These are phyloP conservation scores for Boletus insuetus DNA, from an alignment of 768 basidiomycete genomes.

Conservation along the genomic window DNA sequence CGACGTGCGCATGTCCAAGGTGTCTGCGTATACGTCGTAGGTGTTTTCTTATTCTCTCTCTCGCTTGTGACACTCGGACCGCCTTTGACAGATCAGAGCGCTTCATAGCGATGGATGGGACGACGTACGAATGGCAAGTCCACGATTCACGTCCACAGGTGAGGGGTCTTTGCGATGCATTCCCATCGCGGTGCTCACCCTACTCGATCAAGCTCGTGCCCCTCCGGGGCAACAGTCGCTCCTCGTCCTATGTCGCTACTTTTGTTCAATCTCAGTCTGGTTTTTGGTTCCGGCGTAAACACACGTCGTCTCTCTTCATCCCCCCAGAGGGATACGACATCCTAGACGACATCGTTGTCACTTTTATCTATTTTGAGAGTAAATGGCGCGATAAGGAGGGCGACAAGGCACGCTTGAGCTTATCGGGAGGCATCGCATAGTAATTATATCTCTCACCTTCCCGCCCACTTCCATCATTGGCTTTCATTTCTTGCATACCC, in stretches of 20 bases:
- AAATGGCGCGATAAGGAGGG: slow-evolving; percentile 29
- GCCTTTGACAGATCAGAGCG: slow-evolving; percentile 16
- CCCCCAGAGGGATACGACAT: slow-evolving; percentile 29
- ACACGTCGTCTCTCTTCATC: slow-evolving; percentile 24
- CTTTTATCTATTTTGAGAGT: slow-evolving; percentile 35
- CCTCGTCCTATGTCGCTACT: slow-evolving; percentile 26
- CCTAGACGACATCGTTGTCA: slow-evolving; percentile 36
- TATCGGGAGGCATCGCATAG: slow-evolving; percentile 1
- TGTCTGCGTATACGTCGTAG: slow-evolving; percentile 24
- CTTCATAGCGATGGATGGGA: slow-evolving; percentile 22
- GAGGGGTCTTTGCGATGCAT: background rate
- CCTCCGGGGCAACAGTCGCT: background rate
- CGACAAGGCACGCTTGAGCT: slow-evolving; percentile 6
- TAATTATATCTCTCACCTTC: background rate
- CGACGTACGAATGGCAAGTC: slow-evolving; percentile 30
- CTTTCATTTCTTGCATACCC: background rate
- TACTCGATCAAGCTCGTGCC: slow-evolving; percentile 23
- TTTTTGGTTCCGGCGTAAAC: slow-evolving; percentile 11
- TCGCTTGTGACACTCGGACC: background rate
- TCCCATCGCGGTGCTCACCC: background rate
- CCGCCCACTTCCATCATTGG: background rate
- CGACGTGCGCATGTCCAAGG: slow-evolving; percentile 23
- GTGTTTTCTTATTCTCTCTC: background rate
- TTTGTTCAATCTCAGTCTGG: slow-evolving; percentile 21
- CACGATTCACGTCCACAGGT: slow-evolving; percentile 24